Base-by-base conservation (phyloP, 1,284 basidiomycete species). In the Leccinum glutinopallens region DNA sequence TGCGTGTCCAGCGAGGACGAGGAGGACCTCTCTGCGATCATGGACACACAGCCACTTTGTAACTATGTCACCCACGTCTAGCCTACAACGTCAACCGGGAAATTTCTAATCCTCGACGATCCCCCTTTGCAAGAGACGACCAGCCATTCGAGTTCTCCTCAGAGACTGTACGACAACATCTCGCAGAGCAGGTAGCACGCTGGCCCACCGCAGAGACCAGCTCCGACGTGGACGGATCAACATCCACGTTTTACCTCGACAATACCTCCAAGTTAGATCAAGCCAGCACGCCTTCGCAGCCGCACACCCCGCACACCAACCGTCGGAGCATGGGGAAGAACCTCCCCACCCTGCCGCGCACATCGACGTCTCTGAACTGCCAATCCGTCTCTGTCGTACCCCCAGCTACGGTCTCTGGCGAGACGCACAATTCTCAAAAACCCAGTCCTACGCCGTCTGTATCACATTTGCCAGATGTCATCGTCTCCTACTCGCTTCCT, bases 1-100 rank as follows among this genome's bases (percentile, higher is more conserved):
- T 1, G 86, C 82, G 78, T 96, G 92, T 46, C 93, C 94, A 2
- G 89, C 87, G 57, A 96, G 88, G 59, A 94, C 83, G 62, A 94
- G 85, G 55, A 96, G 84, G 59, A 95, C 80, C 78, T 96, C 94
- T 68, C 32, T 32, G 92, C 89, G 67, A 96, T 92, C 58, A 59
- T 58, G 13, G 13, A 39, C 8, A 12, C 46, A 49, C 19, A 49
- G 46, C 46, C 46, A 49, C 46, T 43, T 13, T n/a, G 49, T 13
- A 10, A 51, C 49, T 41, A 74, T 70, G 66, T 54, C 68, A 32
- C 32, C 32, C 22, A 63, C 66, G 41, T 65, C 66, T 41, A 37
- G 35, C 33, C 29, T 76, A 25, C 59, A 75, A 46, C 66, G 73
- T 1, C 67, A 76, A 46, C 66, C 70, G 32, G 74, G 75, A 55